Conservation (phyloP, 176 grass and related monocot genomes). For the Ensete glaucum region DNA sequence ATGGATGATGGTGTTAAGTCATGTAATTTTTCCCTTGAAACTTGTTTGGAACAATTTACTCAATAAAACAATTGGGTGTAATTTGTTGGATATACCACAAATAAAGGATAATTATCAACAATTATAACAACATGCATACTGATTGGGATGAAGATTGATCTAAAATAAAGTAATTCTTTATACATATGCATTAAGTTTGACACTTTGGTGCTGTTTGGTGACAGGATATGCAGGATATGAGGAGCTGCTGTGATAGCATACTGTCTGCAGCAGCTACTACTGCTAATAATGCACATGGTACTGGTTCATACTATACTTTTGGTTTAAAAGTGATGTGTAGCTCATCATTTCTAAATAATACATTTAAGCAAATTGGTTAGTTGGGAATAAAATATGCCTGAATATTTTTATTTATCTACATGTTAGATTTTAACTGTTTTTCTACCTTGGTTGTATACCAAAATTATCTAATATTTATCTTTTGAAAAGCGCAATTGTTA, state of each 20-base stretch:
- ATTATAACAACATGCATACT: background rate
- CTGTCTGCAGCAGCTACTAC: conserved; percentile 78
- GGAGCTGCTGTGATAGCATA: conserved; percentile 77
- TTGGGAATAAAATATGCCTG: background rate
- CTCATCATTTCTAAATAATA: background rate
- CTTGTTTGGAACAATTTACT: no score
- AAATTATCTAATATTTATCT: no score
- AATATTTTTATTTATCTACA: background rate
- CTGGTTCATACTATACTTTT: conserved; percentile 5
- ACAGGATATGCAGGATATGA: conserved; percentile 97
- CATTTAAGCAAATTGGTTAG: no score
- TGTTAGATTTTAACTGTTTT: background rate
- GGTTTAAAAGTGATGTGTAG: background rate
- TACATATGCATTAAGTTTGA: background rate
- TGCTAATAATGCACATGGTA: conserved; percentile 96
- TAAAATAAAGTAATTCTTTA: background rate
- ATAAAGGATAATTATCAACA: no score
- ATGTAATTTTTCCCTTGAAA: background rate
- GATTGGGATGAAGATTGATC: background rate
- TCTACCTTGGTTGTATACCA: background rate
- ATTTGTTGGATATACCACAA: no score
- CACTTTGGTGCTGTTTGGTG: conserved; percentile 6
- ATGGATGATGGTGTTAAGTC: background rate
- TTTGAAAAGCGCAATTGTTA: no score
- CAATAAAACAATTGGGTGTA: no score